phyloP scores from a whole-genome alignment of 164 flowering plant species.

The Nymphaea thermarum region DNA sequence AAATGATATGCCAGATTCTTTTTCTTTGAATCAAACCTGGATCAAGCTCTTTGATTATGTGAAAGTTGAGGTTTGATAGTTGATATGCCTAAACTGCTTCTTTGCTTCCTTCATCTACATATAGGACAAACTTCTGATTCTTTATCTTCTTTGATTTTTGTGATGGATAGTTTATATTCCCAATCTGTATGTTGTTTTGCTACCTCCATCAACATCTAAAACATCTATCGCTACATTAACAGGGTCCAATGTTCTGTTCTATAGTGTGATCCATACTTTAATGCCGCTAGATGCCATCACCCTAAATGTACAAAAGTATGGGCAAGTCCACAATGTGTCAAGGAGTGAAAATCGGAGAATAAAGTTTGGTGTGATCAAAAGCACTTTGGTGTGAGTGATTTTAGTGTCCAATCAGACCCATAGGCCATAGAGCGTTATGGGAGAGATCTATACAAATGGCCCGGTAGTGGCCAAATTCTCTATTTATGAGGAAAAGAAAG shows the following conservation, averaged over 20 bases:
- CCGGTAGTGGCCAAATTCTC: conserved; percentile 87
- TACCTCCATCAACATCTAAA: no score
- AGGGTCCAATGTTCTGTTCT: background rate
- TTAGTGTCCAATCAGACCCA: conserved; percentile 43
- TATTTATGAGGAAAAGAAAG: conserved; percentile 57
- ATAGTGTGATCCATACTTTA: conserved; percentile 97
- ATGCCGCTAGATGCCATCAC: conserved; percentile 72
- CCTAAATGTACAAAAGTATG: conserved; percentile 86
- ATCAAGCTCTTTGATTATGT: no score
- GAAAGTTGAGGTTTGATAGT: no score
- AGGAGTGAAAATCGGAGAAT: conserved; percentile 46
- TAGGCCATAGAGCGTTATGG: conserved; percentile 68
- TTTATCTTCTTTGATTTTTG: no score
- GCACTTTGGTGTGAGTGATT: conserved; percentile 61
- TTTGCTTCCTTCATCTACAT: no score
- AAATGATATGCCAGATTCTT: no score
- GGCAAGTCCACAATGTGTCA: conserved; percentile 74
- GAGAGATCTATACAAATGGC: conserved; percentile 83
- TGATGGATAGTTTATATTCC: no score
- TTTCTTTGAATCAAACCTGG: no score
- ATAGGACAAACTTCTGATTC: no score
- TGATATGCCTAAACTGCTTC: no score
- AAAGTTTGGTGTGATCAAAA: conserved; percentile 61
- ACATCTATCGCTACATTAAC: no score
- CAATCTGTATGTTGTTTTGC: no score